Percentiles rank a stretch among this genome's conserved stretches.
phyloP scores from a whole-genome alignment of 768 basidiomycete species.

The Podaxis sp. region DNA sequence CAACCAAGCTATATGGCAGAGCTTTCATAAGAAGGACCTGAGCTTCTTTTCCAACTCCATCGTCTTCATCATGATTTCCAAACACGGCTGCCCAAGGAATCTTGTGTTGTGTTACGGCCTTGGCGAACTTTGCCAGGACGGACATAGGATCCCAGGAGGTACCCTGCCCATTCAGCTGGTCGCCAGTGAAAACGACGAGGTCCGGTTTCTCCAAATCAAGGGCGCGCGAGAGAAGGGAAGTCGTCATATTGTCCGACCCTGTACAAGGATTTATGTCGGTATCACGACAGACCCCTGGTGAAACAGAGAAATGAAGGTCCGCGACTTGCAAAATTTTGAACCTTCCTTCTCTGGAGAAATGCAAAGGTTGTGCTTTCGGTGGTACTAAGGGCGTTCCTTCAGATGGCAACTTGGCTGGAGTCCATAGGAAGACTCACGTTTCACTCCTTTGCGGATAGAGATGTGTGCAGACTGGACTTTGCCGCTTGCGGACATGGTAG shows the following conservation, averaged over 20 bases:
- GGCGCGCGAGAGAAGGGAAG: conserved; percentile 61
- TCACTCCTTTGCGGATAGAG: conserved; percentile 69
- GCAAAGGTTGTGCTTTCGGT: conserved; percentile 71
- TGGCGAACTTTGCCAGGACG: conserved; percentile 85
- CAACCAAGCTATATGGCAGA: conserved; percentile 82
- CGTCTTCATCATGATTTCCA: conserved; percentile 91
- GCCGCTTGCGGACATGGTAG: conserved; percentile 44
- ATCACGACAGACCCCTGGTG: conserved; percentile 73
- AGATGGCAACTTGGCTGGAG: neutral
- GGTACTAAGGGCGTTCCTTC: conserved; percentile 38
- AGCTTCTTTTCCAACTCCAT: conserved; percentile 53
- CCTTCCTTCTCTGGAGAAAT: conserved; percentile 77
- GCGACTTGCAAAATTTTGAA: conserved; percentile 92
- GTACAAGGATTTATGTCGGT: conserved; percentile 52
- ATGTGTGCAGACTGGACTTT: conserved; percentile 53
- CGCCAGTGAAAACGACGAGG: conserved; percentile 88
- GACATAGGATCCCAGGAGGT: conserved; percentile 88
- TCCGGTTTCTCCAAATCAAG: conserved; percentile 85
- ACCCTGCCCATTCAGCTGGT: conserved; percentile 90
- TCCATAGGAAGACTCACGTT: conserved; percentile 40
- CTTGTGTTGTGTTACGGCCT: conserved; percentile 62
- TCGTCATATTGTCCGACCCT: conserved; percentile 75
- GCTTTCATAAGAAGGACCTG: conserved; percentile 70
- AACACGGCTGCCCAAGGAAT: conserved; percentile 93
- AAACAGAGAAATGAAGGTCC: conserved; percentile 90